Percentiles rank a stretch among this genome's conserved stretches.
phyloP scores from a whole-genome alignment of 2,329 filamentous ascomycete species.

The Colletotrichum simmondsii region DNA sequence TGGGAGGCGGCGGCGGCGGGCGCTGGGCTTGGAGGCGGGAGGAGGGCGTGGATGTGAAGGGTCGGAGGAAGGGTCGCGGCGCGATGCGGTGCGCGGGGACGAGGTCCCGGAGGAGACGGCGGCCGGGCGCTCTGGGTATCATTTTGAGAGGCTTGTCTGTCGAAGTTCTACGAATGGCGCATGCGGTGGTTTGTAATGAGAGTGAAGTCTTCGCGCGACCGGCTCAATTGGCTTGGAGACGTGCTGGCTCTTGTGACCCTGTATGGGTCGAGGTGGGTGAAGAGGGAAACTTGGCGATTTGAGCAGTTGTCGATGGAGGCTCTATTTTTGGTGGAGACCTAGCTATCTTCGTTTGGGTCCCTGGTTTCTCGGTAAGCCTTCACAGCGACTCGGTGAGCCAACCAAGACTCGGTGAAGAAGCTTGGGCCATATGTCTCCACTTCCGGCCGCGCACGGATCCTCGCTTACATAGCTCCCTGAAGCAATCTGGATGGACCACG shows the following conservation, averaged over 20 bases:
- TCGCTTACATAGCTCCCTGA: not conserved
- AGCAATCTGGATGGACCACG: not conserved
- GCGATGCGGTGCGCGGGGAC: conserved; percentile 9
- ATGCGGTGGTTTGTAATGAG: not conserved
- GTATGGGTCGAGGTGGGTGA: not conserved
- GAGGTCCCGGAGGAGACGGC: conserved; percentile 28
- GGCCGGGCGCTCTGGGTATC: conserved; percentile 20
- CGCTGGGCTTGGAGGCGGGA: conserved; percentile 2
- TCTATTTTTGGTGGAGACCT: conserved; percentile 20
- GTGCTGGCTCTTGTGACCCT: not conserved
- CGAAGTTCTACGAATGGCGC: not conserved
- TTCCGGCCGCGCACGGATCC: not conserved
- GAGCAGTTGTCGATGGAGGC: conserved; percentile 1
- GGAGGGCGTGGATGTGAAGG: conserved; percentile 16
- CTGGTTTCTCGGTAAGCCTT: conserved; percentile 15
- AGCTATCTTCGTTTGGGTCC: not conserved
- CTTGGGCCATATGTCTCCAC: no score
- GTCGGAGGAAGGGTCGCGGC: conserved; percentile 16
- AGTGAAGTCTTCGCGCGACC: not conserved
- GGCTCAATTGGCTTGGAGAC: not conserved
- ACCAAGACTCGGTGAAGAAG: not conserved
- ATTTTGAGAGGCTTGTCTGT: not conserved
- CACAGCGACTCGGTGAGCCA: not conserved
- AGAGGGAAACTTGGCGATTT: not conserved
- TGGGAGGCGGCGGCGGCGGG: not conserved